These are phyloP conservation scores for Neurospora sp. DNA, from an alignment of 495 filamentous ascomycete genomes.

Conservation along the genomic window DNA sequence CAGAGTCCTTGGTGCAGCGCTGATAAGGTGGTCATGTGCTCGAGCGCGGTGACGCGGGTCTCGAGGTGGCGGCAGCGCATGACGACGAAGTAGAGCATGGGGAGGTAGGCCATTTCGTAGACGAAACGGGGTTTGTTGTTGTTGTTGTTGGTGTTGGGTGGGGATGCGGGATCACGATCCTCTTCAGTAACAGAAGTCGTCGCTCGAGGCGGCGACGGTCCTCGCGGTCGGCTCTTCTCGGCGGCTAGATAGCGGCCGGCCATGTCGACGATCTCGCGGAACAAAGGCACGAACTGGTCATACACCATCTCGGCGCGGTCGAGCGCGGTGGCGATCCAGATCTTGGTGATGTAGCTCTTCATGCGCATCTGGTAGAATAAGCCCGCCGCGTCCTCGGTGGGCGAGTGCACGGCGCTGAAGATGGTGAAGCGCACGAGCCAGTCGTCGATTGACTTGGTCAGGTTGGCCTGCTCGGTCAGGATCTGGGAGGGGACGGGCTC, in stretches of 20 bases:
- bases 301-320: constrained; percentile 18
- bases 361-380: constrained; percentile 7
- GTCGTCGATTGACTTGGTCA: constrained; percentile 3
- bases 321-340: constrained; percentile 17
- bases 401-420: constrained; percentile 4
- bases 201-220: not conserved
- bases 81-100: constrained; percentile 33
- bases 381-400: not conserved
- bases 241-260: constrained; percentile 1
- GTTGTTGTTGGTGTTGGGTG: not conserved
- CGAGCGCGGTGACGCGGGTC: constrained; percentile 27
- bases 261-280: constrained; percentile 13
- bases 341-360: constrained; percentile 10
- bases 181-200: constrained; percentile 2
- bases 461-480: not conserved
- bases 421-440: constrained; percentile 18
- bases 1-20: constrained; percentile 19
- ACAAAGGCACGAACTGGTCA: constrained; percentile 13
- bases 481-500: constrained; percentile 3
- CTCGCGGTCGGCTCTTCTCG: constrained; percentile 1
- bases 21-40: constrained; percentile 11
- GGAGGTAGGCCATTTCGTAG: constrained; percentile 36
- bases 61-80: constrained; percentile 32
- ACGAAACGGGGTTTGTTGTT: constrained; percentile 21
- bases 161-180: not conserved